Base-by-base conservation (phyloP, 495 filamentous ascomycete species). In the Hypoxylon trugodes region DNA sequence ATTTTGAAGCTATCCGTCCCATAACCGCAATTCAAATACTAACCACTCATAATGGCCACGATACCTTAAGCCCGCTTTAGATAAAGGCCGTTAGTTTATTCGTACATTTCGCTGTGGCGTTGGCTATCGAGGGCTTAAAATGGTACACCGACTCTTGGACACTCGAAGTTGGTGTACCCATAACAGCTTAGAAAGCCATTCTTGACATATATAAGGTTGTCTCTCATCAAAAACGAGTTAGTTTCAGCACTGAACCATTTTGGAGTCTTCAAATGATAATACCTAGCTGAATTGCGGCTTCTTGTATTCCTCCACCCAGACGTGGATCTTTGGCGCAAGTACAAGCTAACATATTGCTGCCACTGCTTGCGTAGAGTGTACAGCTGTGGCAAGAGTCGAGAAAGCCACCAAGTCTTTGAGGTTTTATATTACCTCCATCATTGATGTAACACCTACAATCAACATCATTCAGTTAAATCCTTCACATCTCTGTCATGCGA, bases 181-280 rank as follows among this genome's bases (percentile, higher is more conserved):
- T 40, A 54, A 25, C 55, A 59, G 41, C 41, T 65, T 16, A 65
- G 8, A 21, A 59, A 49, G 18, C 61, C 42, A n/a, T 65, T 59
- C 19, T 59, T 55, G 42, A 41, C 41, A 16, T 15, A 43, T 10
- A 65, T 10, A 18, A 54, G 47, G 12, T 36, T 18, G 4, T 65
- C 54, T 65, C 15, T 59, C 33, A 41, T 10, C 18, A 19, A 21
- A 26, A 3, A 19, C 3, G 26, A 30, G 25, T 48, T 40, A 52
- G 35, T 15, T 10, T 32, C 15, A 1, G 10, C 28, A 21, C 26
- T 24, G 0, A 30, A 6, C 22, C 24, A 10, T 16, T 25, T 0
- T 28, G 48, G 40, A 37, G 19, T 19, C 21, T 28, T 18, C 26
- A 9, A 22, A 26, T 4, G n/a, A 12, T 3, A 35, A 35, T 30